A percentile compares a stretch with the other conserved stretches of the same genome.
Conservation (phyloP, 441 rosid genomes). For the Rhodomyrtus psidioides region DNA sequence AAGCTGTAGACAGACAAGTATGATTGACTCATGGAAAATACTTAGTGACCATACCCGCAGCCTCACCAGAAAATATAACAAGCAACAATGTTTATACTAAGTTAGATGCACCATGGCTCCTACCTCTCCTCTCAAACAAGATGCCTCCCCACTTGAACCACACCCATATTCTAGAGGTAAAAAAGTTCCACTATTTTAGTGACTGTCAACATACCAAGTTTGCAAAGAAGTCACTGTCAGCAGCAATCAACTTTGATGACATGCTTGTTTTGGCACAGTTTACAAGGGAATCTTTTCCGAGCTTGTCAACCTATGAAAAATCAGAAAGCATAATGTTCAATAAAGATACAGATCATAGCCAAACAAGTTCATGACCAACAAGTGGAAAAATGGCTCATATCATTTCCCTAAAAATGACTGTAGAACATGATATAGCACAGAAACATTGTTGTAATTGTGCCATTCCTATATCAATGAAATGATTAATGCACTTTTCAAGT, state of each 20-base stretch:
- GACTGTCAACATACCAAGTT: conserved; percentile 48
- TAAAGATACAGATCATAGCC: not conserved
- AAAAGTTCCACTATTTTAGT: not conserved
- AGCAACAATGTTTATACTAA: not conserved
- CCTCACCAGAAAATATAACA: not conserved
- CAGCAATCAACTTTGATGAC: conserved; percentile 94
- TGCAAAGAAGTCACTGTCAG: conserved; percentile 92
- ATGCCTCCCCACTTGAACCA: not conserved
- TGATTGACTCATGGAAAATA: not conserved
- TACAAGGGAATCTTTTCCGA: conserved; percentile 79
- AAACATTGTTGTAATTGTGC: not conserved
- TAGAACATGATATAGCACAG: not conserved
- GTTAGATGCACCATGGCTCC: not conserved
- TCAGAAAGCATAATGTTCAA: not conserved
- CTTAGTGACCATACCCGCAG: not conserved
- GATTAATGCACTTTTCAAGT: not conserved
- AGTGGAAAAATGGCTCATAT: not conserved
- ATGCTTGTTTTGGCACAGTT: conserved; percentile 98
- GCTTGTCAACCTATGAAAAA: conserved; percentile 74
- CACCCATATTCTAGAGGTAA: not conserved
- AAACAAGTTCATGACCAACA: not conserved
- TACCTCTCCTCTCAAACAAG: not conserved
- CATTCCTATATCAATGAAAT: not conserved
- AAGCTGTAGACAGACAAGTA: not conserved
- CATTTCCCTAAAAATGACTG: not conserved